Conservation (phyloP, 768 basidiomycete species). For the Suillus sp. region DNA sequence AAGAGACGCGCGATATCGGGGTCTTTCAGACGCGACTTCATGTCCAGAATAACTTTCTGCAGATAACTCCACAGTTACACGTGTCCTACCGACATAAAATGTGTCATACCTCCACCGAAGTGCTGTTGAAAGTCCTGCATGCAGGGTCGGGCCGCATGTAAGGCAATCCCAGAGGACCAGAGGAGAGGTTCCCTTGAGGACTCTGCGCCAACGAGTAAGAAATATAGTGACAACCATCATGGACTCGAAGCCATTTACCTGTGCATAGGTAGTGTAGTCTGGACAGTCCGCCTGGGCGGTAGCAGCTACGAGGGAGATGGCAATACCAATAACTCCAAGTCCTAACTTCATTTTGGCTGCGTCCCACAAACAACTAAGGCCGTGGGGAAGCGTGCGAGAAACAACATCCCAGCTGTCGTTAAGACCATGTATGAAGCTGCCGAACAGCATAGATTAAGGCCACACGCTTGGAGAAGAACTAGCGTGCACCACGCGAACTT, state of each 20-base stretch:
- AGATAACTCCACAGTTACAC: background rate
- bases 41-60: conserved; percentile 73
- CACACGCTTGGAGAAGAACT: background rate
- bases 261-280: conserved; percentile 62
- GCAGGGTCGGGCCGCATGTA: conserved; percentile 70
- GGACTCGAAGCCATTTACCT: conserved; percentile 40
- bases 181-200: conserved; percentile 61
- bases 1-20: conserved; percentile 78
- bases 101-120: conserved; percentile 65
- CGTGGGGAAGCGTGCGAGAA: conserved; percentile 9
- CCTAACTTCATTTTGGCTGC: conserved; percentile 23
- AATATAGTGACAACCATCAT: background rate
- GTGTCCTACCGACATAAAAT: conserved; percentile 1
- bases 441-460: conserved; percentile 12
- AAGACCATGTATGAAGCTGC: conserved; percentile 15
- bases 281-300: conserved; percentile 47
- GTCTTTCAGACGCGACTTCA: conserved; percentile 71
- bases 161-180: conserved; percentile 63
- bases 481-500: background rate
- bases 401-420: conserved; percentile 11
- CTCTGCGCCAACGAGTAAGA: conserved; percentile 36
- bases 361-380: conserved; percentile 14
- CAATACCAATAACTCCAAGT: conserved; percentile 25
- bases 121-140: conserved; percentile 77
- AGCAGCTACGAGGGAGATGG: conserved; percentile 27